Percentiles rank a stretch among this genome's conserved stretches.
Evolutionary conservation across 2,329 filamentous ascomycete species (phyloP).

Genomic region (Xylariaceae sp.): DNA sequence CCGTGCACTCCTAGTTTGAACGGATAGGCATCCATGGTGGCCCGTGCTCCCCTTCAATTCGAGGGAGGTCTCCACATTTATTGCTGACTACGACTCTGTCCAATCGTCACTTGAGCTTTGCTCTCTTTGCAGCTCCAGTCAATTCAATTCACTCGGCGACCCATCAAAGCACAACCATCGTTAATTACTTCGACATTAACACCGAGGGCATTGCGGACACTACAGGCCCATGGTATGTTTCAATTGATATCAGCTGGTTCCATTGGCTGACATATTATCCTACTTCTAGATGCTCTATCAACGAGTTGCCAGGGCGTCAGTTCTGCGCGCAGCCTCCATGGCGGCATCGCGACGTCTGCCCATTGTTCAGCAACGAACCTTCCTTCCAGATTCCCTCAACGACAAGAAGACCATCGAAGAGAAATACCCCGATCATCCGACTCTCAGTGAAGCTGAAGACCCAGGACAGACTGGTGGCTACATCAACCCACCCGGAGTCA

Average conservation of each 20-base stretch:
- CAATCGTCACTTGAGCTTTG: conserved; percentile 14
- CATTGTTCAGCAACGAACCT: conserved; percentile 63
- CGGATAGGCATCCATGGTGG: conserved; percentile 6
- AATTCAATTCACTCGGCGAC: conserved; percentile 21
- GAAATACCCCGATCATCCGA: conserved; percentile 58
- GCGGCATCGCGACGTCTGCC: conserved; percentile 55
- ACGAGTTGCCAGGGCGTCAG: conserved; percentile 61
- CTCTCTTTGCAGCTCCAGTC: conserved; percentile 5
- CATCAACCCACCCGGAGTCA: conserved; percentile 78
- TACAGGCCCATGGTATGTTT: conserved; percentile 45
- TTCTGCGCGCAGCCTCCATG: conserved; percentile 54
- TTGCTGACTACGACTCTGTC: conserved; percentile 11
- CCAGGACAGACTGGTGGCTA: conserved; percentile 84
- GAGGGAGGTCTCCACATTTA: conserved; percentile 25
- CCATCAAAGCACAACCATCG: conserved; percentile 30
- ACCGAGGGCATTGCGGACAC: conserved; percentile 42
- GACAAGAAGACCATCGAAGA: conserved; percentile 56
- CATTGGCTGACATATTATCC: conserved; percentile 2
- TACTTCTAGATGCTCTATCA: conserved; percentile 64
- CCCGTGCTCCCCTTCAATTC: conserved; percentile 15
- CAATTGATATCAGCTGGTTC: conserved; percentile 22
- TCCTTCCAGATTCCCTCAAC: conserved; percentile 58
- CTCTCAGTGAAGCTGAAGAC: conserved; percentile 65
- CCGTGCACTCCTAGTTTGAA: conserved; percentile 19
- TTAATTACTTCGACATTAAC: conserved; percentile 26